Base-by-base conservation (phyloP, 139 green algal genomes). In the Haematococcus lacustris region DNA sequence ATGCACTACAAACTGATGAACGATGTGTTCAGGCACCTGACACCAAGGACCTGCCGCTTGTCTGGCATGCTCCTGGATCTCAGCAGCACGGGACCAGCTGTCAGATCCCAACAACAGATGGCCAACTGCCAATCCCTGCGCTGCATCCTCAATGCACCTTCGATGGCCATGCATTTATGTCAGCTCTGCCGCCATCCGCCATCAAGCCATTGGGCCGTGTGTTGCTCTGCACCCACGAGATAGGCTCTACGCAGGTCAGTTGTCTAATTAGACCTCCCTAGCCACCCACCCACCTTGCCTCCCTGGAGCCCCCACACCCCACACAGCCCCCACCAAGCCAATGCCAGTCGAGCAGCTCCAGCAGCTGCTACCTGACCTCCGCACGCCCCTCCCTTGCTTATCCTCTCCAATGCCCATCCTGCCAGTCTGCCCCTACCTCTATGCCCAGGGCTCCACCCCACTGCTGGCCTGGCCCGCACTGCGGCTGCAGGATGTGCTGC, bases 401-500 rank as follows among this genome's bases (percentile, higher is more conserved):
- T n/a, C 43, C 43, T 53, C 43, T 28, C 43, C 43, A 53, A 53
- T 53, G 43, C 9, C 9, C 43, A 9, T 28, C 43, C 43, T 17
- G 43, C 43, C 43, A 9, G 43, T 53, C 9, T 17, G 17, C 43
- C 43, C 9, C 43, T 17, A 53, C 43, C 43, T 28, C 43, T 17
- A 53, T 17, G 9, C 9, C 17, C 9, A 53, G 9, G 43, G 17
- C 17, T 5, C 59, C 17, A 17, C 21, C 59, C 13, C 28, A 66
- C 21, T 32, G 59, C 59, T 34, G n/a, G n/a, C 63, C 63, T 72
- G 32, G 51, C 82, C 2, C 35, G 88, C n/a, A n/a, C n/a, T n/a
- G n/a, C n/a, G n/a, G n/a, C n/a, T n/a, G 21, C 85, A 91, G 65
- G 74, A 91, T 35, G 88, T 87, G 51, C 87, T 79, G 68, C 66